Base-by-base conservation (phyloP, 768 basidiomycete genomes). In the Lyophyllum semitale region DNA sequence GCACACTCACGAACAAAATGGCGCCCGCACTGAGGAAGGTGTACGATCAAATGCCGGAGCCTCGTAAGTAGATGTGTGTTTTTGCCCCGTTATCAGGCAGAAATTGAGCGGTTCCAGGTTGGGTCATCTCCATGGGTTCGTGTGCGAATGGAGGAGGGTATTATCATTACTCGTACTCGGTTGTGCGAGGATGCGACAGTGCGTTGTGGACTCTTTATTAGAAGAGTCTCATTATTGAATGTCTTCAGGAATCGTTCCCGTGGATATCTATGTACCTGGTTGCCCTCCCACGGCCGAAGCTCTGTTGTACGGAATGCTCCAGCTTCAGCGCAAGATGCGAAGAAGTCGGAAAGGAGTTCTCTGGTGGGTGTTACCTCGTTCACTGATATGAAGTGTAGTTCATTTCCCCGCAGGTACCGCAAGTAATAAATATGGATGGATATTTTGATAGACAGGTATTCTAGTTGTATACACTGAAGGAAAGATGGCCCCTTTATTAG, bases 71-170 rank as follows among this genome's bases (percentile, higher is more conserved):
- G 11, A 17, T 25, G 27, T 46, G 29, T 41, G 49, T 51, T 11
- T 52, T n/a, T 27, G 48, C 42, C 47, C n/a, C n/a, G n/a, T 33
- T 26, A 56, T 44, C 42, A 4, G 27, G 41, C 41, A 48, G 45
- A 17, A 13, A 48, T 47, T 54, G 49, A 58, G 27, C 25, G 27
- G 23, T 3, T 11, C 23, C 35, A 85, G 91, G 96, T 67, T 99
- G 97, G 97, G 97, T 99, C 54, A 91, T 99, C 68, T 98, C 96
- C 23, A 98, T 99, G 97, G 97, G 97, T 43, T 98, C 96, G 4
- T 99, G 97, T 72, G 97, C 97, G 17, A 98, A 98, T 71, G 97
- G 97, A 27, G 94, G 95, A 53, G 95, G 94, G 15, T 95, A 95
- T 77, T 95, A 95, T 72, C 95, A 96, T 75, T 97, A 98, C 72